phyloP scores from a whole-genome alignment of 148 eudicot genomes.

The Rhododendron williamsianum region DNA sequence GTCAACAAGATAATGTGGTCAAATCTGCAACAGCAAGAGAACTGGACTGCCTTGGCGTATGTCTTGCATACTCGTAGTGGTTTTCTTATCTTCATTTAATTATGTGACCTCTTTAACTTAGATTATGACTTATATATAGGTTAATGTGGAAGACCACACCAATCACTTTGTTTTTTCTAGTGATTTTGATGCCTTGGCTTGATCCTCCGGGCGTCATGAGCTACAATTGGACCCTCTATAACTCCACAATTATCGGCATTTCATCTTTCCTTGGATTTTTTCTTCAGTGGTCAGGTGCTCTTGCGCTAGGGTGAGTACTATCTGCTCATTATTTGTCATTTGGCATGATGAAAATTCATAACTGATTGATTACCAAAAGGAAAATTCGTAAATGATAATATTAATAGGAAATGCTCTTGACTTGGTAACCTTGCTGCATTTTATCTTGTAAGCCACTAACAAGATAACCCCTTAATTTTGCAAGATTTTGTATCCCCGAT shows the following conservation, averaged over 20 bases:
- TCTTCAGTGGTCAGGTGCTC: slow-evolving; percentile 98
- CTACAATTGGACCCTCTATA: slow-evolving; percentile 60
- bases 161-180: slow-evolving; percentile 72
- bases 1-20: slow-evolving; percentile 93
- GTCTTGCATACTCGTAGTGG: slow-evolving; percentile 13
- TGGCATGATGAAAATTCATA: not conserved
- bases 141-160: slow-evolving; percentile 97
- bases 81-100: slow-evolving; percentile 1
- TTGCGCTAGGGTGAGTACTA: slow-evolving; percentile 75
- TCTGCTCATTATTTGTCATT: not conserved
- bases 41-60: slow-evolving; percentile 95
- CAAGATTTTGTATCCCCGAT: too few relatives aligned
- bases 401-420: not conserved
- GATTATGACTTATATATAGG: slow-evolving; percentile 34
- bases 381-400: not conserved
- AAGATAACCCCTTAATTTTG: too few relatives aligned
- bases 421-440: not conserved
- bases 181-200: slow-evolving; percentile 84
- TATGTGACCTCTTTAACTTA: slow-evolving; percentile 4
- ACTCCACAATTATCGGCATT: slow-evolving; percentile 50
- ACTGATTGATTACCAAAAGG: not conserved
- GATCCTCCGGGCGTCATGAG: slow-evolving; percentile 78
- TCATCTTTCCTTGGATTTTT: slow-evolving; percentile 89
- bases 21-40: slow-evolving; percentile 85
- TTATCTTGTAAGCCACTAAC: not conserved